These are phyloP conservation scores for Chlamydomonas sphaeroides DNA, from an alignment of 139 green algal genomes.

Conservation along the genomic window DNA sequence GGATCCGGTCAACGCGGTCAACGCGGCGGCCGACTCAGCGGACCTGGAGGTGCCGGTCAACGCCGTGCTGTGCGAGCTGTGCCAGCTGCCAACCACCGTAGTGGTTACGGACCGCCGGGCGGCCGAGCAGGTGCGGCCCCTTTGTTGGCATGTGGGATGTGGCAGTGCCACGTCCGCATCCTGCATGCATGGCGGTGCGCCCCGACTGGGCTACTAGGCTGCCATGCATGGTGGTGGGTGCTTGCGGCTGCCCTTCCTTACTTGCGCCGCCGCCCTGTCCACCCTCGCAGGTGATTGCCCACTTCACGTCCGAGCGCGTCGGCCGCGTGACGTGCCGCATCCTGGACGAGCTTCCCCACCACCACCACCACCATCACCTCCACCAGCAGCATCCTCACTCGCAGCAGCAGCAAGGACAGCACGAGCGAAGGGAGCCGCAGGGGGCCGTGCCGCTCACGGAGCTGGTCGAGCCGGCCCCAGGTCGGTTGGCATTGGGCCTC, in stretches of 20 bases:
- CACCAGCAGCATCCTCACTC: too few species aligned
- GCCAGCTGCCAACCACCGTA: slow-evolving; percentile 51
- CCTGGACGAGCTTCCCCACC: slow-evolving; percentile 17
- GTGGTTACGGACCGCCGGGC: slow-evolving; percentile 51
- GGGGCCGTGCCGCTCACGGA: too few species aligned
- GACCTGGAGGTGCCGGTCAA: slow-evolving; percentile 56
- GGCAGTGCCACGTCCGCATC: too few species aligned
- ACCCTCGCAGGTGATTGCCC: slow-evolving; percentile 36
- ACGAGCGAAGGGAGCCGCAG: too few species aligned
- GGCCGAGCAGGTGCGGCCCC: slow-evolving; percentile 17
- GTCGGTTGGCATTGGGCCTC: too few species aligned
- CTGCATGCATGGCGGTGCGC: too few species aligned
- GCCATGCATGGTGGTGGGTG: too few species aligned
- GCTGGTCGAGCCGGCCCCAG: too few species aligned
- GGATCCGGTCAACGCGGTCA: slow-evolving; percentile 65
- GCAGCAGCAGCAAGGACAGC: too few species aligned
- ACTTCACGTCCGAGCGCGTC: slow-evolving; percentile 47
- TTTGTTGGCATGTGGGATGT: background rate
- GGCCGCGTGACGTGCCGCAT: slow-evolving; percentile 68
- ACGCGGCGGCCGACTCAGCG: background rate
- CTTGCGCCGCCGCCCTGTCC: background rate
- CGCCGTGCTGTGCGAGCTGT: slow-evolving; percentile 56
- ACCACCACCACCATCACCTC: too few species aligned
- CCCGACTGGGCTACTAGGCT: too few species aligned
- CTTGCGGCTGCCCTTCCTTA: too few species aligned